phyloP scores from a whole-genome alignment of 345 rosid genomes.

The Syzygium grande region DNA sequence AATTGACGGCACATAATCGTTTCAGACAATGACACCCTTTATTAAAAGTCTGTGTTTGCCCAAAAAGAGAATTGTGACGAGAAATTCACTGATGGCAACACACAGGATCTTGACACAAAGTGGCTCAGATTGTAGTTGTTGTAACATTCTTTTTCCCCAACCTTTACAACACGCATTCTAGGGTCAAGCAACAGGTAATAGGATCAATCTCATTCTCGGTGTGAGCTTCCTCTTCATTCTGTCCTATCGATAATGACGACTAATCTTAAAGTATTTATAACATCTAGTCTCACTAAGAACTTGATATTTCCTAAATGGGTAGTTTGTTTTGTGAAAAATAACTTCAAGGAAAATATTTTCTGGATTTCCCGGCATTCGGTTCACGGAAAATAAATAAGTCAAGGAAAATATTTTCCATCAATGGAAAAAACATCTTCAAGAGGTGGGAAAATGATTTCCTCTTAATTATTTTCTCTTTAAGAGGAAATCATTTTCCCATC shows the following conservation, averaged over 20 bases:
- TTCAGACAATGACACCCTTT: background rate
- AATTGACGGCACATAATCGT: background rate
- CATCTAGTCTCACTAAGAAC: background rate
- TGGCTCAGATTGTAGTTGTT: background rate
- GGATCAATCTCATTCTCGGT: background rate
- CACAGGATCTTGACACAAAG: background rate
- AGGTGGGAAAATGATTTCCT: too few species aligned
- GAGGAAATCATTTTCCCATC: too few species aligned
- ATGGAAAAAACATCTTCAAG: too few species aligned
- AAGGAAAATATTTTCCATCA: too few species aligned
- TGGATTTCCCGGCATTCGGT: too few species aligned
- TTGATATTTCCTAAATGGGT: background rate
- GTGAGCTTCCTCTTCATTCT: background rate
- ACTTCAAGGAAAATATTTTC: too few species aligned
- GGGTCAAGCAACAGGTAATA: background rate
- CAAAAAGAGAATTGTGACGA: background rate
- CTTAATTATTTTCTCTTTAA: too few species aligned
- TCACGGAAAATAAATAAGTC: too few species aligned
- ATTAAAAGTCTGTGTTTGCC: background rate
- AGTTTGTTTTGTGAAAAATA: background rate
- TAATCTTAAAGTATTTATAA: background rate
- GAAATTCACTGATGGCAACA: background rate
- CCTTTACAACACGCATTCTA: background rate
- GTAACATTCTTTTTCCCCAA: background rate
- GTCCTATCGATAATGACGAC: background rate